A percentile compares a stretch with the other conserved stretches of the same genome.
Evolutionary conservation across 208 protist genomes (phyloP).

Genomic region (Giardia muris): DNA sequence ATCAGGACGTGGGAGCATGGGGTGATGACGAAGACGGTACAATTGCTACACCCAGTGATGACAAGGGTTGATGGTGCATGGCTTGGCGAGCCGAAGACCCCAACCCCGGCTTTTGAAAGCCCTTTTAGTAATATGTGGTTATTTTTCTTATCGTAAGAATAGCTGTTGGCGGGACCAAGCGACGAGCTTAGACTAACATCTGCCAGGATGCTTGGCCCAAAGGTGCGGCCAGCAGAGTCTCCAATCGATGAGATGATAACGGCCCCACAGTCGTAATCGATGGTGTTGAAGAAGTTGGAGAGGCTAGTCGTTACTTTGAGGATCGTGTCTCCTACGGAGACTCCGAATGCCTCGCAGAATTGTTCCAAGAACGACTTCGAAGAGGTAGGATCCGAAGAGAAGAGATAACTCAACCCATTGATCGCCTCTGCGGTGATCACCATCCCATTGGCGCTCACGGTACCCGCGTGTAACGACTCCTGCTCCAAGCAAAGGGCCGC

Average conservation of each 20-base stretch:
- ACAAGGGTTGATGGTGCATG: background rate
- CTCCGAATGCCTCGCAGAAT: background rate
- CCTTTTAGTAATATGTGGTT: background rate
- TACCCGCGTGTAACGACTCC: background rate
- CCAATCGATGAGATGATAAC: background rate
- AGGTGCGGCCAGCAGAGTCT: background rate
- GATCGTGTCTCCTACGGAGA: background rate
- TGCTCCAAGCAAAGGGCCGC: background rate
- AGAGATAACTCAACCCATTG: background rate
- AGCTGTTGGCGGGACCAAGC: background rate
- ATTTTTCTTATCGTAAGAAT: background rate
- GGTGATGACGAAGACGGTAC: background rate
- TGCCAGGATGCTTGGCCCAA: background rate
- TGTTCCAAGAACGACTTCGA: background rate
- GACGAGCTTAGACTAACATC: background rate
- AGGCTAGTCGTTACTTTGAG: background rate
- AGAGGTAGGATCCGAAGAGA: background rate
- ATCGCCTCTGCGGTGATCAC: background rate
- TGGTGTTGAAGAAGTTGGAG: background rate
- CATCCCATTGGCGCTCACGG: background rate
- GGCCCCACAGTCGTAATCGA: background rate
- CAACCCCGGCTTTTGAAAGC: background rate
- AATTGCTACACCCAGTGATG: background rate
- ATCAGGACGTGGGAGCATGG: background rate
- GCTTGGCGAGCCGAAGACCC: background rate